Base-by-base conservation (phyloP, 1,139 yeast genomes). In the Yamadazyma sp. region DNA sequence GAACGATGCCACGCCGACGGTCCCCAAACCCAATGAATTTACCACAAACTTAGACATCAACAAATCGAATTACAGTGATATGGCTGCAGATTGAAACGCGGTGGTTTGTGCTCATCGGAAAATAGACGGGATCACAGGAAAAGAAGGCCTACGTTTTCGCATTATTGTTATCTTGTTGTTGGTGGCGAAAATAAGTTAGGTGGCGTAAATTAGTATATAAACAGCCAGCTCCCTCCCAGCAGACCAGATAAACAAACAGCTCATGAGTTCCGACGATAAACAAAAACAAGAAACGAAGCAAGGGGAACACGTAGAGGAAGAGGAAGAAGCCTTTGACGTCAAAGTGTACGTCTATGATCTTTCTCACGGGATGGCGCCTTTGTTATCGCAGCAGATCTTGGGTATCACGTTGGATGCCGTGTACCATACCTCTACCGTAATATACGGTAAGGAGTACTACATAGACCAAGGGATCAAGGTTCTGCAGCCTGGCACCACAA, bases 341-440 rank as follows among this genome's bases (percentile, higher is more conserved):
- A 65, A 79, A 49, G 76, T 83, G 1, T 79, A 81, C 51, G 84
- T 82, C 9, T 83, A 83, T 50, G 89, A 83, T 48, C 67, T 83
- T 15, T 78, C 87, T 4, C 63, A 57, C 27, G 75, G 76, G 0
- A 46, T 72, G 33, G 77, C 78, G 3, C 60, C 71, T 7, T 41
- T 61, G 26, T 66, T 71, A 45, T 64, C 79, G 5, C 71, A 67
- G 5, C 64, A 69, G 60, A 42, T 77, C 9, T 54, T 77, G 5
- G 82, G 81, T 0, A 55, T 62, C 8, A 51, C 59, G 14, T 59
- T 79, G 10, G 86, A 81, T 31, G 88, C 87, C 17, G 73, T 83
- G 11, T 83, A 82, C 69, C 89, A 83, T 54, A 82, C 88, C 0
- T 71, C 81, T 1, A 73, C 81, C 3, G 86, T 82, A 10, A 69